These are phyloP conservation scores for Diaporthe citri DNA, from an alignment of 2,329 filamentous ascomycete species.

Conservation along the genomic window DNA sequence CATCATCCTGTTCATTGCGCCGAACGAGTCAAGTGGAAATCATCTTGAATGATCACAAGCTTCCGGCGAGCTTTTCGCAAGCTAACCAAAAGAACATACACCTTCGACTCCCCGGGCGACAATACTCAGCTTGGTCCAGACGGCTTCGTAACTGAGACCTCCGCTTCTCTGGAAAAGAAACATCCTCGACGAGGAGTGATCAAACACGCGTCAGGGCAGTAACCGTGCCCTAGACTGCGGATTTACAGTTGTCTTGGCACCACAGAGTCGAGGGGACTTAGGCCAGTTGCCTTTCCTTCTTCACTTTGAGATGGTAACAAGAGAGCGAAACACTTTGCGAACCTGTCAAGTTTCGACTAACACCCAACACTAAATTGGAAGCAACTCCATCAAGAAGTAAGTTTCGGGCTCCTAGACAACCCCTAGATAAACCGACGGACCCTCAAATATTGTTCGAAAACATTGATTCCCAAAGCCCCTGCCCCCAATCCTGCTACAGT, in stretches of 20 bases:
- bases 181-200: too few species aligned
- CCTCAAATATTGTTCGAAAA: neutral
- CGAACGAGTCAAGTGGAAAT: neutral
- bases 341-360: neutral
- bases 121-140: too few species aligned
- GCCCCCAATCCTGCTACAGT: neutral
- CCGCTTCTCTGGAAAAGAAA: too few species aligned
- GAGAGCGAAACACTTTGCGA: neutral
- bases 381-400: too few species aligned
- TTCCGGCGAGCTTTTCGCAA: neutral
- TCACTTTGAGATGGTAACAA: neutral
- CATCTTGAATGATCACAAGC: neutral
- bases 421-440: neutral
- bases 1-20: neutral
- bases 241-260: neutral
- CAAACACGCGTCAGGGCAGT: too few species aligned
- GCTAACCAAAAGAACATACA: neutral
- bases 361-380: too few species aligned
- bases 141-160: neutral
- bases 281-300: neutral
- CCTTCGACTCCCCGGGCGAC: neutral
- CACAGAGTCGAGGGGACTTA: neutral
- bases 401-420: neutral
- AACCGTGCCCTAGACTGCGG: too few species aligned
- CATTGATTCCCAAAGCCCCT: neutral